These are phyloP conservation scores for Entamoeba dispar DNA, from an alignment of 208 protist genomes.

Conservation along the genomic window DNA sequence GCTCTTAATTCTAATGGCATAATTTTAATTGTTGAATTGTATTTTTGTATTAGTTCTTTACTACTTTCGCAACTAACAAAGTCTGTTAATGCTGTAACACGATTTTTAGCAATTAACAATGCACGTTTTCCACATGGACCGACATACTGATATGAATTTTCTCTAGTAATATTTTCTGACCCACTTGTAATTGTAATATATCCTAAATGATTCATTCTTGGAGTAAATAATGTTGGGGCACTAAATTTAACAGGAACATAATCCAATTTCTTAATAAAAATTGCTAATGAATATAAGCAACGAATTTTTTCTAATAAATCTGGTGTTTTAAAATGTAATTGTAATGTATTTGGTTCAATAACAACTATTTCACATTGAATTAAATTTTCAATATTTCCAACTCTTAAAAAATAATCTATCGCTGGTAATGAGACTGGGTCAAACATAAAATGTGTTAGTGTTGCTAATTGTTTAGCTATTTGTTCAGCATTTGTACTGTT, in stretches of 20 bases:
- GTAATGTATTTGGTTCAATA: background rate
- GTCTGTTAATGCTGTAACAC: background rate
- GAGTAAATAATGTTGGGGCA: background rate
- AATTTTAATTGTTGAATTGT: background rate
- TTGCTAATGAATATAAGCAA: background rate
- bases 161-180: background rate
- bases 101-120: background rate
- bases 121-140: background rate
- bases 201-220: background rate
- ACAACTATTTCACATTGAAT: background rate
- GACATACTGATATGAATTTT: background rate
- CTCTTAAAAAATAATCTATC: background rate
- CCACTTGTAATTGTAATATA: background rate
- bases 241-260: background rate
- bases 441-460: background rate
- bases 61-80: background rate
- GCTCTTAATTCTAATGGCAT: background rate
- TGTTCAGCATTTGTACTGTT: background rate
- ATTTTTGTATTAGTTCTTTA: background rate
- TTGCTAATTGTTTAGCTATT: background rate
- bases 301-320: background rate
- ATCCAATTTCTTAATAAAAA: background rate
- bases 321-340: background rate
- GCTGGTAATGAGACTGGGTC: background rate
- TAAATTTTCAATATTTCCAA: background rate